phyloP scores from a whole-genome alignment of 495 filamentous ascomycete genomes.

The Tuber aestivum region DNA sequence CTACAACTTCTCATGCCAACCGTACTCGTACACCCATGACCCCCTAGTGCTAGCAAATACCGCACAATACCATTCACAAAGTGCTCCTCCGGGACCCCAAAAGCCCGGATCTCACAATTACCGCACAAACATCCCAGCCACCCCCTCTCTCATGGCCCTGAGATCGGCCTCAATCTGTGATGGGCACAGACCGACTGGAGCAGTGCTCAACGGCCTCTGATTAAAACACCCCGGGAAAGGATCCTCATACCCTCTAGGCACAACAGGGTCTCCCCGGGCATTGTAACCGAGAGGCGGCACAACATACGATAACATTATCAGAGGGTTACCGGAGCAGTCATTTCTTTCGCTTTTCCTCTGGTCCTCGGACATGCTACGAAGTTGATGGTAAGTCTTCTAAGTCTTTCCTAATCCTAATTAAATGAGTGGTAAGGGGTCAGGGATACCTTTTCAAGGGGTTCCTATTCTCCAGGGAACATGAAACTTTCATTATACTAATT shows the following conservation, averaged over 20 bases:
- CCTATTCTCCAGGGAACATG: not conserved
- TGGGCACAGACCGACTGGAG: not conserved
- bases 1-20: not conserved
- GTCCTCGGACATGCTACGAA: not conserved
- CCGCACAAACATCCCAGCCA: not conserved
- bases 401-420: not conserved
- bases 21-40: not conserved
- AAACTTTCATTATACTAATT: not conserved
- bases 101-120: not conserved
- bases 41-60: not conserved
- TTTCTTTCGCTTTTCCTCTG: not conserved
- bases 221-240: not conserved
- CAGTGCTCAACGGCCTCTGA: slow-evolving; percentile 3
- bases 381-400: not conserved
- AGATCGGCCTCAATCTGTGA: not conserved
- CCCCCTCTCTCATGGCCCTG: not conserved
- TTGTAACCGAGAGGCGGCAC: not conserved
- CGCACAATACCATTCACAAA: not conserved
- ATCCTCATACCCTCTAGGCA: not conserved
- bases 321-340: not conserved
- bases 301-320: not conserved
- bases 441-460: not conserved
- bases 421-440: not conserved
- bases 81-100: not conserved
- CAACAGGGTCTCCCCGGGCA: not conserved